Evolutionary conservation across 352 stramenopile genomes (phyloP), one percentile per base, ranked within the genome.

Genomic region (Globisporangium uncinulatum): DNA sequence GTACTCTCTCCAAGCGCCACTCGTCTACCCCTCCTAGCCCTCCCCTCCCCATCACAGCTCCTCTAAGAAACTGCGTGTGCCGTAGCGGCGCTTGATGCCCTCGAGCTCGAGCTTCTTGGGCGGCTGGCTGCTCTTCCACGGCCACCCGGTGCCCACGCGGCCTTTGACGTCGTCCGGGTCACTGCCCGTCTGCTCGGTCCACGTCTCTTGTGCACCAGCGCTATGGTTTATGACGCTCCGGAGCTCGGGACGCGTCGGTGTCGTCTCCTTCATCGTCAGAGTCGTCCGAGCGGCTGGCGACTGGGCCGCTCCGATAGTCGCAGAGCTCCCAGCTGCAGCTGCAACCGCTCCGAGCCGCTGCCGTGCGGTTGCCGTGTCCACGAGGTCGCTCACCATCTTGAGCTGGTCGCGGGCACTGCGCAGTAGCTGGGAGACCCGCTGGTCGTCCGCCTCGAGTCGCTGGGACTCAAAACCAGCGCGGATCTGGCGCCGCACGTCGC

Each of bases 321-420:
- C n/a, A n/a, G n/a, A n/a, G n/a, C n/a, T n/a, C n/a, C n/a, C n/a
- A n/a, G n/a, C n/a, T n/a, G n/a, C n/a, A n/a, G n/a, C n/a, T n/a
- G n/a, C n/a, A n/a, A n/a, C n/a, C 13, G 31, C 17, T 21, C 51
- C 50, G 29, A 65, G 56, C 17, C 70, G 73, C 62, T 88, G 75
- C 32, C 72, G 63, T 9, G 77, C 75, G 53, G 85, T 62, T 0
- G 79, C 73, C 56, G 74, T 81, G 61, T 87, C 74, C 54, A 90
- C 79, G 60, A 87, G 56, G 51, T 87, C 74, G 52, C 69, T 74
- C 48, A 90, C 77, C 68, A 83, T 77, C 62, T 87, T 84, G 51
- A 87, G 65, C 61, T 90, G 77, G 3, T 82, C 74, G 19, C 71
- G 72, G 20, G 71, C 69, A 52, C 86, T 76, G n/a, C 70, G 73